Evolutionary conservation across 2,329 filamentous ascomycete genomes (phyloP), one percentile per base, ranked within the genome.

Genomic region (Pseudocercospora fuligena): DNA sequence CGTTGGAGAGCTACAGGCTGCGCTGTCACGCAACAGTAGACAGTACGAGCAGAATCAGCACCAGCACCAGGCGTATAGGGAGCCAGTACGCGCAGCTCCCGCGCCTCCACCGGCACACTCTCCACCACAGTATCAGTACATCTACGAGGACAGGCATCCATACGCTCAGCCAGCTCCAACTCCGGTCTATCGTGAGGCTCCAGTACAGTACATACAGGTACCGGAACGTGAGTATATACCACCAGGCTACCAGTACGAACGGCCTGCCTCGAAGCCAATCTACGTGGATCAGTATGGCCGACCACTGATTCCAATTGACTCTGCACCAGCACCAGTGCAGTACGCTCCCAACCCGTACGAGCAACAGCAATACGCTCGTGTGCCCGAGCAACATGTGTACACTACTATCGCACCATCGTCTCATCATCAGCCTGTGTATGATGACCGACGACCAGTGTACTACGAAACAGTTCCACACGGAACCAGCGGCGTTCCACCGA

Each of bases 211-310:
- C 63, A 61, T 72, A 12, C 70, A 71, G 43, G 60, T 72, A 12
- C 63, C 65, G 11, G 67, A 68, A 27, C 65, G 65, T 7, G 69
- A 71, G 46, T 62, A 69, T 33, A 57, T 63, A 19, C 64, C 69
- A 25, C 56, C 63, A 27, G 63, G 63, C 9, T 69, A 72, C 36
- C 68, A 72, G 19, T 72, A 73, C 63, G 70, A 71, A 25, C 66
- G 58, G n/a, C 67, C 70, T 25, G 67, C 69, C 16, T 65, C 73
- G 19, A 72, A 72, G 57, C 70, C 72, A 2, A 66, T 74, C n/a
- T 78, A 76, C 65, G 73, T 77, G n/a, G 76, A 78, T 49, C 69
- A 77, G 58, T 76, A 76, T 63, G 76, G 76, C 43, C 68, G 71
- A 11, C 73, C 69, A 5, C 61, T 78, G 9, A 70, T 74, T 36